These are phyloP conservation scores for Dryas octopetala DNA, from an alignment of 306 rosid species.

Conservation along the genomic window DNA sequence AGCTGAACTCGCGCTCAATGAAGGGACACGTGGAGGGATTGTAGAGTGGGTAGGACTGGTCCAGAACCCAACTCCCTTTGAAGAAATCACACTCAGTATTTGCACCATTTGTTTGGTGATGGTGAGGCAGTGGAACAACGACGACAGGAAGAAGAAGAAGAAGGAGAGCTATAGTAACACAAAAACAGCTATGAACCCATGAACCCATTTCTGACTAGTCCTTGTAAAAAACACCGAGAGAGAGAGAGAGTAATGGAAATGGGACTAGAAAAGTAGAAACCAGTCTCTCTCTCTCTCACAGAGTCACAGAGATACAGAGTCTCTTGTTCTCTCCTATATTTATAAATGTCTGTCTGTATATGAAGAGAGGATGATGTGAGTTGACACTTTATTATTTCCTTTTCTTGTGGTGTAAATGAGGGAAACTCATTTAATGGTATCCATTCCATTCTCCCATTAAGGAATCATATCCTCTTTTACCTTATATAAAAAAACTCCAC, in stretches of 20 bases:
- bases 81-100: slow-evolving; percentile 44
- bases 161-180: background rate
- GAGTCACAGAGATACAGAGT: no score
- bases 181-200: slow-evolving; percentile 5
- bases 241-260: background rate
- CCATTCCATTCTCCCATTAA: no score
- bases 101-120: no score
- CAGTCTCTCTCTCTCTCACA: background rate
- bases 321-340: background rate
- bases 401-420: no score
- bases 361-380: background rate
- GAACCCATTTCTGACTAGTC: slow-evolving; percentile 23
- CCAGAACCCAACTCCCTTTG: slow-evolving; percentile 71
- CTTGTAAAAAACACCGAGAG: background rate
- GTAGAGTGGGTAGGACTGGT: slow-evolving; percentile 63
- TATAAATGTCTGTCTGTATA: background rate
- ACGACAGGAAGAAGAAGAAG: background rate
- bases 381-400: no score
- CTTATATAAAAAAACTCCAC: no score
- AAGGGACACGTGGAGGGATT: slow-evolving; percentile 55
- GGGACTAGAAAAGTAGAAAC: background rate
- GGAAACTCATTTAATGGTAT: no score
- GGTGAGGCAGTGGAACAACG: background rate
- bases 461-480: no score
- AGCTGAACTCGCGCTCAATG: slow-evolving; percentile 72